Base-by-base conservation (phyloP, 2,329 filamentous ascomycete species). In the Aspergillus carbonarius region DNA sequence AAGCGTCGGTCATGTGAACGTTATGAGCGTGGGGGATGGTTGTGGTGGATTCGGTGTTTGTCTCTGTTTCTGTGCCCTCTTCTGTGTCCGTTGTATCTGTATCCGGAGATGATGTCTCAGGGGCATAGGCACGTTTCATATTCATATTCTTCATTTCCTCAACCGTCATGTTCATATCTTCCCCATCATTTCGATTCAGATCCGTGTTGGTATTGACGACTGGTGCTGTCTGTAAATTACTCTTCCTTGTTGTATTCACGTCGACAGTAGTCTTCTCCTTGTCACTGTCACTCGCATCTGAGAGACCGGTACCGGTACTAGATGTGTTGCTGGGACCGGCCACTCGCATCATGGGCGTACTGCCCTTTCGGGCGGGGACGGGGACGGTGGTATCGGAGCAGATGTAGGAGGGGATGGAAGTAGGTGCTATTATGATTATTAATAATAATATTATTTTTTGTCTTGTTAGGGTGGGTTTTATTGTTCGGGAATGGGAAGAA, bases 311-410 rank as follows among this genome's bases (percentile, higher is more conserved):
- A 6, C 7, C 25, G 7, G 4, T 27, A 27, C n/a, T 17, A 20
- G 17, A 18, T 10, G 8, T 8, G 10, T 17, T 20, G 18, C 15
- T 20, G 17, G 39, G 17, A 20, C 9, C 3, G 5, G 20, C 51
- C 9, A 54, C 18, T 2, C 60, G 18, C 9, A 49, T 44, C 60
- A 62, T 62, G 0, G 60, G 60, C 8, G 30, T 37, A 20, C 60
- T 60, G 0, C 60, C 60, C 10, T 57, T 47, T 9, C 60, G 35
- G 1, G 56, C 56, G 2, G 59, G 57, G n/a, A 52, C 46, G 25
- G 56, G 54, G 5, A 57, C 61, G 12, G 47, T 34, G 13, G 6
- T 27, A n/a, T 61, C 56, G 40, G 59, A 34, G 51, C 61, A 63
- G 30, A 63, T 49, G 20, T 59, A 63, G 5, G 15, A 9, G n/a